These are phyloP conservation scores for Backusella tarrabulga DNA, from an alignment of 192 early-diverging fungal species.

Conservation along the genomic window DNA sequence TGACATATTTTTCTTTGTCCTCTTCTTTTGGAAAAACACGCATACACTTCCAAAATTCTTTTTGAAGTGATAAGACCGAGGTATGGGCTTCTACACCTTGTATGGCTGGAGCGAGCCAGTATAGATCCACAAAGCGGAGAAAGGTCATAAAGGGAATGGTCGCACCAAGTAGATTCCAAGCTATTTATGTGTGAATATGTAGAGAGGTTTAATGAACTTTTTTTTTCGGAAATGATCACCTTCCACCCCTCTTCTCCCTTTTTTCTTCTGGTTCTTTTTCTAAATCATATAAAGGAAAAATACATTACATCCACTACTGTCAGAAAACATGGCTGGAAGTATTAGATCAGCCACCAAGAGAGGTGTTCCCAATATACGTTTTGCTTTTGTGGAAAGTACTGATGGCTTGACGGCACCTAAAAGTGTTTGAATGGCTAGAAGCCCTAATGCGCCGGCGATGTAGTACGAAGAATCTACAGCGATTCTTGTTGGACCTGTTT, in stretches of 20 bases:
- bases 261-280: background rate
- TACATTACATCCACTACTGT: background rate
- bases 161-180: constrained; percentile 6
- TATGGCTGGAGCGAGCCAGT: background rate
- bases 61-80: background rate
- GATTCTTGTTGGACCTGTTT: constrained; percentile 5
- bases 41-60: constrained; percentile 6
- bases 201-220: background rate
- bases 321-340: background rate
- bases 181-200: background rate
- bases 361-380: background rate
- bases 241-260: background rate
- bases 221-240: background rate
- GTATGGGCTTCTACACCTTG: background rate
- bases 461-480: constrained; percentile 1
- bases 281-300: background rate
- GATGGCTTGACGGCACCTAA: background rate
- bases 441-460: background rate
- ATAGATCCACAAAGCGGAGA: background rate
- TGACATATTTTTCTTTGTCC: background rate
- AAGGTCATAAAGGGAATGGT: constrained; percentile 3
- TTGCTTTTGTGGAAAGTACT: background rate
- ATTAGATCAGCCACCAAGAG: background rate
- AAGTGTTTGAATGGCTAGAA: background rate
- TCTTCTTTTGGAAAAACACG: constrained; percentile 7